Conservation (phyloP, 257 asterid species). For the Solanum pimpinellifolium region DNA sequence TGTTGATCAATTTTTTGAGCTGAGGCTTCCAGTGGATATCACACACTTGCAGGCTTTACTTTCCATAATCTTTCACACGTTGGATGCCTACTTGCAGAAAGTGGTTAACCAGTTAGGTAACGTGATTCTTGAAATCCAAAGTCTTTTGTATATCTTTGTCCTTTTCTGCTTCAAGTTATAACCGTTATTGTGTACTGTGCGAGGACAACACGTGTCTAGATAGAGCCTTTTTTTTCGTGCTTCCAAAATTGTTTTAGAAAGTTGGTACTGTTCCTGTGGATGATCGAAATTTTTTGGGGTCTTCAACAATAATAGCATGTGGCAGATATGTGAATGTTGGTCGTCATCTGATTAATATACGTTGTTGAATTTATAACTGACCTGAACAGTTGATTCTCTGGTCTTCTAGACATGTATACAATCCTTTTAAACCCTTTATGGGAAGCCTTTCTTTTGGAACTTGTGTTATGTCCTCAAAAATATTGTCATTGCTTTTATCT, state of each 20-base stretch:
- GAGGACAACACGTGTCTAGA: not conserved
- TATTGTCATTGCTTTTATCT: not conserved
- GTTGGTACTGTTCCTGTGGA: not conserved
- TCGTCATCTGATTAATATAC: not conserved
- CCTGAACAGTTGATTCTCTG: not conserved
- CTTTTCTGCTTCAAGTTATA: not conserved
- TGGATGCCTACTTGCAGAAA: conserved; percentile 78
- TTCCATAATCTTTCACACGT: conserved; percentile 75
- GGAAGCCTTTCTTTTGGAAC: not conserved
- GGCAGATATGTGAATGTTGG: not conserved
- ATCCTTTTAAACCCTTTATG: not conserved
- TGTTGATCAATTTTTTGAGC: conserved; percentile 79
- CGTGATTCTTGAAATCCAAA: not conserved
- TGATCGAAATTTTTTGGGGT: not conserved
- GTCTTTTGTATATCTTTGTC: not conserved
- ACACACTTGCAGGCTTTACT: conserved; percentile 95
- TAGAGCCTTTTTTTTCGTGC: not conserved
- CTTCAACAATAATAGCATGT: not conserved
- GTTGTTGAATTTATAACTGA: not conserved
- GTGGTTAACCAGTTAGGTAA: conserved; percentile 68
- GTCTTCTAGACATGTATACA: not conserved
- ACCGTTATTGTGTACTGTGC: not conserved
- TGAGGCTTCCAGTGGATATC: conserved; percentile 86
- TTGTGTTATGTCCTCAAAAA: not conserved
- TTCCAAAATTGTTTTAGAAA: not conserved